Percentiles rank a stretch among this genome's conserved stretches.
phyloP scores from a whole-genome alignment of 2,329 filamentous ascomycete species.

The Colletotrichum sp. region DNA sequence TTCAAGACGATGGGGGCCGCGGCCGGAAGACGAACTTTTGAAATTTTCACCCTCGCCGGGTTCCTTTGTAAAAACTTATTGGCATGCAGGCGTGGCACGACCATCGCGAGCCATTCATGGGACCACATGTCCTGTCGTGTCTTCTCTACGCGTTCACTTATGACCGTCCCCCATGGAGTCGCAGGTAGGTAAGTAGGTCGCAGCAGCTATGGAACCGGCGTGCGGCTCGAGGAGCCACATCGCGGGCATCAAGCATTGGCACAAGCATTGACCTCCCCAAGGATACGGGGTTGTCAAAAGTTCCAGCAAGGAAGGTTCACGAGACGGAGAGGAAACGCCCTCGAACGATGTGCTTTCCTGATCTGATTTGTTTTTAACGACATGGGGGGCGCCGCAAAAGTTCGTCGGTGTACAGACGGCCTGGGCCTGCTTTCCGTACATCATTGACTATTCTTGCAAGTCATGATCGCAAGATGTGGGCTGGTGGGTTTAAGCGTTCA shows the following conservation, averaged over 20 bases:
- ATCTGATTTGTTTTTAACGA: not conserved
- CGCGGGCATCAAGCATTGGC: not conserved
- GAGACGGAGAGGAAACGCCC: not conserved
- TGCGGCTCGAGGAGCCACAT: not conserved
- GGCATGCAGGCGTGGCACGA: not conserved
- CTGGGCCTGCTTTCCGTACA: not conserved
- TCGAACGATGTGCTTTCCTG: not conserved
- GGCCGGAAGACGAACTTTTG: conserved; percentile 9
- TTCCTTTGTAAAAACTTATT: not conserved
- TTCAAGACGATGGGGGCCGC: not conserved
- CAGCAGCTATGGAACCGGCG: not conserved
- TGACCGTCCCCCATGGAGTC: not conserved
- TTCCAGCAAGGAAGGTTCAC: not conserved
- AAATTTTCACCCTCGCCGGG: not conserved
- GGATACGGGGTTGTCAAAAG: not conserved
- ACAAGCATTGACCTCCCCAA: not conserved
- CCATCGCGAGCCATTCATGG: not conserved
- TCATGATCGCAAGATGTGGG: not conserved
- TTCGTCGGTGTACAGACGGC: not conserved
- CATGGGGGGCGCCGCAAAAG: not conserved
- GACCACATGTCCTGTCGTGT: not conserved
- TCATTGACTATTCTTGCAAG: not conserved
- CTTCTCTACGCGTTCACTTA: not conserved
- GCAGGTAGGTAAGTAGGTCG: not conserved
- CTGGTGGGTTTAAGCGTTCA: not conserved